A percentile compares a stretch with the other conserved stretches of the same genome.
phyloP scores from a whole-genome alignment of 2,329 filamentous ascomycete species.

The Neofusicoccum umdonicola region DNA sequence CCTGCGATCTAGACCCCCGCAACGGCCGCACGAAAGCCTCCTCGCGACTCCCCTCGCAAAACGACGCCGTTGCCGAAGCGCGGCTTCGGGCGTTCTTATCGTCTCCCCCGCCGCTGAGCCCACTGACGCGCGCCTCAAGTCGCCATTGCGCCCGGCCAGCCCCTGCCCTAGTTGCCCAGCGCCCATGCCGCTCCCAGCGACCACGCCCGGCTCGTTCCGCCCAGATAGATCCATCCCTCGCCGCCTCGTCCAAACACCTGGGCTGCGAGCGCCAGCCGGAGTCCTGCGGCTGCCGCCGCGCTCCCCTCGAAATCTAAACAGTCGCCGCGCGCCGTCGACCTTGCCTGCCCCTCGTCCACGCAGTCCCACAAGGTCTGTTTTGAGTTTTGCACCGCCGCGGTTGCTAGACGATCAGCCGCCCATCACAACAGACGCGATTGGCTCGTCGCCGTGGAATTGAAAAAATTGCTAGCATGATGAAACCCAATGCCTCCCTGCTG shows the following conservation, averaged over 20 bases:
- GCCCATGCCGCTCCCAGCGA: background rate
- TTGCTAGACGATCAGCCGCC: background rate
- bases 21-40: too few relatives aligned
- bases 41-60: background rate
- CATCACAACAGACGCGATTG: background rate
- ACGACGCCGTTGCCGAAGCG: background rate
- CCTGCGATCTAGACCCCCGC: conserved; percentile 4
- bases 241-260: background rate
- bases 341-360: background rate
- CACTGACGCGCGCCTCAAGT: background rate
- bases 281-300: too few relatives aligned
- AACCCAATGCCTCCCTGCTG: background rate
- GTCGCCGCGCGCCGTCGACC: too few relatives aligned
- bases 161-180: background rate
- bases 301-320: too few relatives aligned
- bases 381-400: background rate
- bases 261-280: background rate
- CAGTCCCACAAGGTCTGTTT: background rate
- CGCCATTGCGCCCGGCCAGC: background rate
- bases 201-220: conserved; percentile 3
- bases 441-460: background rate
- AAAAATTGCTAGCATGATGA: conserved; percentile 5
- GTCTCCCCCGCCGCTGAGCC: background rate
- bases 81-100: background rate
- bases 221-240: background rate